These are phyloP conservation scores for Selaginella tamariscina DNA, from an alignment of 75 land plant species.

Conservation along the genomic window DNA sequence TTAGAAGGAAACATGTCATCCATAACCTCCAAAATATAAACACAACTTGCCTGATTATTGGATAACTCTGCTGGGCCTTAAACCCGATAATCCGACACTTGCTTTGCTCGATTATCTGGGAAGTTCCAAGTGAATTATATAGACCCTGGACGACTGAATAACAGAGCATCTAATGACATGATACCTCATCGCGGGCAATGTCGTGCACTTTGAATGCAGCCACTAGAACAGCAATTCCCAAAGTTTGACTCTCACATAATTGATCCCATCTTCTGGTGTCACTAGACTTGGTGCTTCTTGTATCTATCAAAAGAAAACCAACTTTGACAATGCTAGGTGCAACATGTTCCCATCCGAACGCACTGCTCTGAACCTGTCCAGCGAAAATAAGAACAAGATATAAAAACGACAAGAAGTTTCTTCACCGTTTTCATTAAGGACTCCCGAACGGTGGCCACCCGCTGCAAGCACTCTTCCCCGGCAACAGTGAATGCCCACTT, in stretches of 20 bases:
- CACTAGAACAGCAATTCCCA: conserved; percentile 43
- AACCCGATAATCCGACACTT: conserved; percentile 62
- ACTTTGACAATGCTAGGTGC: conserved; percentile 64
- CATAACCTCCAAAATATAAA: background rate
- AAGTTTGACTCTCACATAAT: conserved; percentile 31
- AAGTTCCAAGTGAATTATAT: too few relatives aligned
- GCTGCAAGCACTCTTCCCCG: conserved; percentile 43
- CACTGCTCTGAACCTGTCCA: conserved; percentile 53
- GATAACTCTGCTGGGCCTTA: conserved; percentile 48
- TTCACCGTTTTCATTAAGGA: conserved; percentile 61
- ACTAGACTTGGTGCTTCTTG: conserved; percentile 12
- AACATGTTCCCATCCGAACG: conserved; percentile 71
- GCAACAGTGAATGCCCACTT: conserved; percentile 43
- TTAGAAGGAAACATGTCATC: conserved; percentile 13
- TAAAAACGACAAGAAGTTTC: too few relatives aligned
- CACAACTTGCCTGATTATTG: conserved; percentile 45
- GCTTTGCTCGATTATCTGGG: conserved; percentile 82
- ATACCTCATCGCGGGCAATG: conserved; percentile 83
- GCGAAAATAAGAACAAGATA: background rate
- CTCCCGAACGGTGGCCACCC: conserved; percentile 35
- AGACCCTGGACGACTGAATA: too few relatives aligned
- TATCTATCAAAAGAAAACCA: conserved; percentile 60
- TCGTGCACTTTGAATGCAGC: conserved; percentile 74
- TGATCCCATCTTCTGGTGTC: background rate
- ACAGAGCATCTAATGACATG: background rate